Evolutionary conservation across 352 stramenopile genomes (phyloP), one percentile per base, ranked within the genome.

Genomic region (Phytophthora foliorum): DNA sequence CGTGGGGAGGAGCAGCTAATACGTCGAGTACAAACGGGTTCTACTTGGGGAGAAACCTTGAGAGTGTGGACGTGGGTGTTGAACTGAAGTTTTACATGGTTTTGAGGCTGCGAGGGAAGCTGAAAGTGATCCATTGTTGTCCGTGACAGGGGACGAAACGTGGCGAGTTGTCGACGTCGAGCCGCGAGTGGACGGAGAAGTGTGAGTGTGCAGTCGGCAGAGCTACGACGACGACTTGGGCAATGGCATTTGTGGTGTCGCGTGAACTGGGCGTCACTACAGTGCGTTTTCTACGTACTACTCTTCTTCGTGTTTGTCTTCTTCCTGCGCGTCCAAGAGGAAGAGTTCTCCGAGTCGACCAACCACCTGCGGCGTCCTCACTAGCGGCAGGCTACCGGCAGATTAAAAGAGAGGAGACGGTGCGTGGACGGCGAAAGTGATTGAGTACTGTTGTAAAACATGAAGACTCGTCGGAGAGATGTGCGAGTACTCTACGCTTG

Each of bases 301-400:
- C 75, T 90, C 38, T 90, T 90, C 54, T 74, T 85, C 60, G 69
- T 81, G 22, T 82, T 88, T 21, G 80, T 90, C 21, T 80, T 81
- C 45, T 90, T 90, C 63, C 69, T 90, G 19, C 79, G 82, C 21
- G 75, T 90, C 0, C 75, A 90, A 66, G 82, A 90, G 46, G 77
- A 86, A 62, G 77, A 86, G 36, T 88, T 85, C 34, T 77, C 74
- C 41, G 58, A 45, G 38, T 69, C 38, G n/a, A 81, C 56, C 13
- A 44, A 10, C 38, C 56, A 44, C 21, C 54, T 77, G 3, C 69
- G 69, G 44, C 69, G 53, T 34, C 54, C 56, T 31, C 31, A 69
- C n/a, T 66, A 67, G 38, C n/a, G n/a, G n/a, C n/a, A n/a, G n/a
- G n/a, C n/a, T n/a, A n/a, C 13, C 22, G 7, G 31, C 14, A 31